Evolutionary conservation across 306 rosid species (phyloP), one percentile per base, ranked within the genome.

Genomic region (Fragaria iinumae): DNA sequence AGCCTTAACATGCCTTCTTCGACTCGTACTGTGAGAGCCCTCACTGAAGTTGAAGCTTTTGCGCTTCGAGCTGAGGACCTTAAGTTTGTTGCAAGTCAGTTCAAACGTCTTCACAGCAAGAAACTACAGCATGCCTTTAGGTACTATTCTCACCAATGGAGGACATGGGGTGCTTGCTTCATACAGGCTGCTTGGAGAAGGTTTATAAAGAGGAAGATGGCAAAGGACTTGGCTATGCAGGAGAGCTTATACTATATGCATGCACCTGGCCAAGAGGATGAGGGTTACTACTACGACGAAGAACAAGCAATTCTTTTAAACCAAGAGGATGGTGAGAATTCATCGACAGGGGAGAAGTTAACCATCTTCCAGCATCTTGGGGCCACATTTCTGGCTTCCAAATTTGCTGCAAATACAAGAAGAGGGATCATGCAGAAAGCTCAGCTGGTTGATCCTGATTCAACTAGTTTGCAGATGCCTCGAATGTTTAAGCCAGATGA

Each of bases 71-170:
- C 97, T 1, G 94, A 94, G 83, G 98, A 91, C 71, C 87, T 94
- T 13, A 91, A 88, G 73, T 83, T 83, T 18, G 96, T 94, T 4
- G 92, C 97, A 0, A 67, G 93, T 20, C 98, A 94, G 74, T 94
- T 94, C 79, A 94, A 90, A 83, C 90, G 95, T 6, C 91, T 91
- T 11, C 96, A 92, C 73, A 91, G 95, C 83, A 91, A 84, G 91
- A 90, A 85, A 77, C 84, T 87, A 20, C 93, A 87, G 67, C 91
- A 89, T 80, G 88, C 91, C 6, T 87, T 87, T 74, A 86, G 89
- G 63, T 87, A 87, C 47, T 85, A 89, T 70, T 87, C 93, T 71
- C 93, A 87, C 75, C 91, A 89, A 70, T 93, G 98, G 97, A 89
- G 97, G 79, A 85, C 98, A 21, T 93, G 98, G 97, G 93, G 84